These are phyloP conservation scores for Ramularia endophylla DNA, from an alignment of 2,329 filamentous ascomycete genomes.

Conservation along the genomic window DNA sequence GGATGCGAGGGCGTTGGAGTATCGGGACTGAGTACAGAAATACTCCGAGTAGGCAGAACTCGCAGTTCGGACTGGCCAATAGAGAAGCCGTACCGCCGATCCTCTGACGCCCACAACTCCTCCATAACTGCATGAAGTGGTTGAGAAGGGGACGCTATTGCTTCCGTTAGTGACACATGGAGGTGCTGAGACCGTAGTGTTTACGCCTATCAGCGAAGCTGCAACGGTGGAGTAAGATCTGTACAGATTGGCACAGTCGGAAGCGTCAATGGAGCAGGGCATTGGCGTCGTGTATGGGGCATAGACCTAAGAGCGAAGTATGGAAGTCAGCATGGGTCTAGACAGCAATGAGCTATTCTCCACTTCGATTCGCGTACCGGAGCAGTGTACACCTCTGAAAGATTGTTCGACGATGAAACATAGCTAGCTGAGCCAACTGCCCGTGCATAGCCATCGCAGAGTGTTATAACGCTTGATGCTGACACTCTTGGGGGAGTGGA, in stretches of 20 bases:
- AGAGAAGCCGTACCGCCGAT: slow-evolving; percentile 13
- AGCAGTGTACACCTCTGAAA: too few species aligned
- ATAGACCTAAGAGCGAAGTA: too few species aligned
- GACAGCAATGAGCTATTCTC: too few species aligned
- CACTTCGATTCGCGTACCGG: too few species aligned
- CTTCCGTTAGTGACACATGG: slow-evolving; percentile 11
- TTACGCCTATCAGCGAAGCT: slow-evolving; percentile 3
- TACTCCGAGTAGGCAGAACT: slow-evolving; percentile 5
- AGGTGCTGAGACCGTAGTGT: slow-evolving; percentile 3
- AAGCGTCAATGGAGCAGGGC: slow-evolving; percentile 12
- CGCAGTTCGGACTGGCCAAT: slow-evolving; percentile 21
- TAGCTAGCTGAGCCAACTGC: slow-evolving; percentile 12
- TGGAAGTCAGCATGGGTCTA: too few species aligned
- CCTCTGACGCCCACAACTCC: background rate
- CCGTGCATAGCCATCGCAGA: slow-evolving; percentile 21
- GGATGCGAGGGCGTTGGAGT: background rate
- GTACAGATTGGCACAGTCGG: slow-evolving; percentile 7
- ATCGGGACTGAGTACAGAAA: slow-evolving; percentile 3
- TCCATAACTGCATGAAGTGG: background rate
- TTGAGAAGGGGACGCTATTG: slow-evolving; percentile 6
- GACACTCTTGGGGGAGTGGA: background rate
- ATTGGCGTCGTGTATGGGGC: slow-evolving; percentile 12
- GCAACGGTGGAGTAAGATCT: slow-evolving; percentile 6
- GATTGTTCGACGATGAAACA: background rate
- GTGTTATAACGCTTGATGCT: slow-evolving; percentile 11